Conservation (phyloP, 2,329 filamentous ascomycete genomes). For the Trichoderma koningii region DNA sequence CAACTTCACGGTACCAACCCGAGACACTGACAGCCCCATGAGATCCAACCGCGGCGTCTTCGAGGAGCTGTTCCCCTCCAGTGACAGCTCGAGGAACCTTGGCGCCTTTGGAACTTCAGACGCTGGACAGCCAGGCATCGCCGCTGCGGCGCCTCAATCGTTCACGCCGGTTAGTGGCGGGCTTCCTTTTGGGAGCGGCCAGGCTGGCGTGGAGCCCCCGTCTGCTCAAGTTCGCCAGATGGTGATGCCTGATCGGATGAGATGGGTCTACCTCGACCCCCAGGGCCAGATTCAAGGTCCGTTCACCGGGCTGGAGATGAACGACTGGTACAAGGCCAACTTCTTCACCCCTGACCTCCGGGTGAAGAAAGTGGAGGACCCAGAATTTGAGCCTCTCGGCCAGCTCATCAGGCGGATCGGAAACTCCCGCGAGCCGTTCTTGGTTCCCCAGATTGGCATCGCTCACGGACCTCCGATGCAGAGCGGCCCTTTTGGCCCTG, state of each 20-base stretch:
- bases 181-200: constrained; percentile 42
- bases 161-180: constrained; percentile 42
- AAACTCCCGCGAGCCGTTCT: constrained; percentile 94
- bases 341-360: constrained; percentile 95
- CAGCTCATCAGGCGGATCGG: constrained; percentile 94
- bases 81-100: constrained; percentile 39
- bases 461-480: constrained; percentile 75
- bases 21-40: constrained; percentile 63
- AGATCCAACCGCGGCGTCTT: constrained; percentile 57
- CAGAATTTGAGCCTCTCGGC: constrained; percentile 90
- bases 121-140: constrained; percentile 39
- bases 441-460: constrained; percentile 95
- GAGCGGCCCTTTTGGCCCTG: constrained; percentile 51
- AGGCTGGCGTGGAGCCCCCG: constrained; percentile 51
- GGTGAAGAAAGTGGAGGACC: constrained; percentile 92
- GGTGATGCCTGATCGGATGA: constrained; percentile 99
- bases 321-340: constrained; percentile 98
- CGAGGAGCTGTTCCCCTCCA: constrained; percentile 55
- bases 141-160: constrained; percentile 40
- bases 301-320: constrained; percentile 97
- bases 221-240: constrained; percentile 78
- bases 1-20: constrained; percentile 55
- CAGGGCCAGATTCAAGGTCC: constrained; percentile 90
- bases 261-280: constrained; percentile 97
- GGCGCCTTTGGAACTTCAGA: constrained; percentile 45